Percentiles rank a stretch among this genome's conserved stretches.
Evolutionary conservation across 2,329 filamentous ascomycete genomes (phyloP).

Genomic region (Talaromyces sp.): DNA sequence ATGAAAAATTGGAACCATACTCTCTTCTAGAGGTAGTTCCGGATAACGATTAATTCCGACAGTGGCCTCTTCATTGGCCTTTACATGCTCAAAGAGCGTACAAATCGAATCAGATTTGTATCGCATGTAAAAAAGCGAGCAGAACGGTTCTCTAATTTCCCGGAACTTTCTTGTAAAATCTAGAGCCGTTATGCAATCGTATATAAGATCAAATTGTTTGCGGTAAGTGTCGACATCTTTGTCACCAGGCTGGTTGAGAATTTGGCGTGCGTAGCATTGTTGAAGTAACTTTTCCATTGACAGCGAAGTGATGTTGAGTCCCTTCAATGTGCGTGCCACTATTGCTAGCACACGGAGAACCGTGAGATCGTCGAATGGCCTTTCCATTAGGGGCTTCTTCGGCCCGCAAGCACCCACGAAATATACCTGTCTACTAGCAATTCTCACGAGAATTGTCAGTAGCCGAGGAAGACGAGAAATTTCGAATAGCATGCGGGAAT

Average conservation of each 20-base stretch:
- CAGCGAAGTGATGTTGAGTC: not conserved
- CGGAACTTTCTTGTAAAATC: not conserved
- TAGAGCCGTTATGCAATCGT: conserved; percentile 6
- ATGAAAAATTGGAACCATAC: not conserved
- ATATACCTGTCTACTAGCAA: conserved; percentile 5
- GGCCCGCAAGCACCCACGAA: not conserved
- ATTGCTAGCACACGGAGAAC: too few relatives aligned
- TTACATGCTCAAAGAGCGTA: not conserved
- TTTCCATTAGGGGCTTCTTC: not conserved
- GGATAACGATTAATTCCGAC: not conserved
- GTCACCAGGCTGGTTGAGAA: not conserved
- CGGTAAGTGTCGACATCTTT: not conserved
- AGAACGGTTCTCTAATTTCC: conserved; percentile 2
- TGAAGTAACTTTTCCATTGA: conserved; percentile 3
- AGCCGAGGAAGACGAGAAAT: conserved; percentile 7
- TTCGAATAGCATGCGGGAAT: not conserved
- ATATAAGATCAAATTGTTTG: conserved; percentile 1
- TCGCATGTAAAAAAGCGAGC: not conserved
- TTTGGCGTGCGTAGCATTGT: conserved; percentile 4
- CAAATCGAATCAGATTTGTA: conserved; percentile 1
- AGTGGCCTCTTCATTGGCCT: not conserved
- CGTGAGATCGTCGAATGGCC: too few relatives aligned
- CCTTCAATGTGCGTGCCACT: too few relatives aligned
- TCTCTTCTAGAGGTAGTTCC: conserved; percentile 3
- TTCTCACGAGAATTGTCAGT: conserved; percentile 1